These are phyloP conservation scores for Aspergillus aculeatus DNA, from an alignment of 2,329 filamentous ascomycete genomes.

Conservation along the genomic window DNA sequence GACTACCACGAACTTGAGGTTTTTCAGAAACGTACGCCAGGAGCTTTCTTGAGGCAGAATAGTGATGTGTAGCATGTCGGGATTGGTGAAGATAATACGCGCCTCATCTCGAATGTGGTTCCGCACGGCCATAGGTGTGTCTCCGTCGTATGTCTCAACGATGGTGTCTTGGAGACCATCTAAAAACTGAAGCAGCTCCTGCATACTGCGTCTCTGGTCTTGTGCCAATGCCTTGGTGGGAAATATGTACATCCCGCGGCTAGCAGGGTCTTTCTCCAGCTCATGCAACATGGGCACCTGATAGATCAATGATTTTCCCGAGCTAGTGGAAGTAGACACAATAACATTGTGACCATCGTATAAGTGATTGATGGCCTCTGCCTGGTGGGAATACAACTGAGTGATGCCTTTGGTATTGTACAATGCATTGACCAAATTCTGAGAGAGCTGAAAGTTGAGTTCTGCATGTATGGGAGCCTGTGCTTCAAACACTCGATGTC, in stretches of 20 bases:
- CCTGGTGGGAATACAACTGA: conserved; percentile 84
- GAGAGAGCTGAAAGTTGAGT: conserved; percentile 80
- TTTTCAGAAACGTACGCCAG: conserved; percentile 86
- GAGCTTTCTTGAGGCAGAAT: conserved; percentile 87
- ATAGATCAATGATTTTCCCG: conserved; percentile 97
- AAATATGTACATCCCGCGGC: conserved; percentile 95
- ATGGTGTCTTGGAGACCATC: conserved; percentile 70
- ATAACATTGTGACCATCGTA: conserved; percentile 83
- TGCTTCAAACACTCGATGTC: conserved; percentile 84
- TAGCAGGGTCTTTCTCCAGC: conserved; percentile 72
- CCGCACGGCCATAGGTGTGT: conserved; percentile 79
- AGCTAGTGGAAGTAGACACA: conserved; percentile 91
- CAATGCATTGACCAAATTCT: conserved; percentile 89
- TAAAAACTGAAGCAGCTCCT: conserved; percentile 80
- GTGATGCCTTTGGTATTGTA: conserved; percentile 90
- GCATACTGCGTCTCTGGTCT: conserved; percentile 85
- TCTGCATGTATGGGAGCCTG: conserved; percentile 80
- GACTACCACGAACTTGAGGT: conserved; percentile 85
- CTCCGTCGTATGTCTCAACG: conserved; percentile 94
- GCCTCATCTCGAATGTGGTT: conserved; percentile 82
- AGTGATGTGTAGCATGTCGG: conserved; percentile 94
- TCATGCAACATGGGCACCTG: conserved; percentile 89
- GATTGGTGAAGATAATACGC: conserved; percentile 93
- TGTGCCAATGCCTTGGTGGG: conserved; percentile 95
- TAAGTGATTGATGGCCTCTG: conserved; percentile 87